These are phyloP conservation scores for Aspergillus ellipticus DNA, from an alignment of 495 filamentous ascomycete genomes.

Conservation along the genomic window DNA sequence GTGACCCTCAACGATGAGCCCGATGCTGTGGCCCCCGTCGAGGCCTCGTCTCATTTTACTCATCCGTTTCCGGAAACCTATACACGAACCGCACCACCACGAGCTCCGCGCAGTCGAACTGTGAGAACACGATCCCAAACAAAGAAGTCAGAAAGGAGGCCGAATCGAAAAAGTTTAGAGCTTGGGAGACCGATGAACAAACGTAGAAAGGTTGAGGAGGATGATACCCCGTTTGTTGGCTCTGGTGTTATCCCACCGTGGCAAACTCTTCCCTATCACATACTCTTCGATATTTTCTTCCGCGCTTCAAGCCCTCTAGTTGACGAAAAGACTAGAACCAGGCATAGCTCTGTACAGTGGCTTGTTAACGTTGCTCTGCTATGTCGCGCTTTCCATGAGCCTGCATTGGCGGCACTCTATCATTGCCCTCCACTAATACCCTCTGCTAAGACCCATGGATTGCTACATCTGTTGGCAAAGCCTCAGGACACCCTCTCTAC, in stretches of 20 bases:
- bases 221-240: conserved; percentile 16
- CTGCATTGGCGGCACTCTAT: conserved; percentile 72
- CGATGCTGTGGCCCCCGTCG: conserved; percentile 4
- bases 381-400: conserved; percentile 66
- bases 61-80: conserved; percentile 11
- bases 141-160: conserved; percentile 17
- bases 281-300: conserved; percentile 66
- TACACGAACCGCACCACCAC: conserved; percentile 16
- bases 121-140: conserved; percentile 17
- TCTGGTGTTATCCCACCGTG: conserved; percentile 59
- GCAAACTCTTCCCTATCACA: conserved; percentile 66
- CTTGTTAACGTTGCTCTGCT: conserved; percentile 56
- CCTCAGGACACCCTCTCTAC: conserved; percentile 37
- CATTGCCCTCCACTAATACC: conserved; percentile 59
- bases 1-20: conserved; percentile 7
- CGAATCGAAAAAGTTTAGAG: conserved; percentile 17
- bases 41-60: conserved; percentile 4
- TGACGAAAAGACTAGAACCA: conserved; percentile 36
- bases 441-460: conserved; percentile 46
- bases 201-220: conserved; percentile 23
- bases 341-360: conserved; percentile 50
- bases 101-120: conserved; percentile 15
- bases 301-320: conserved; percentile 60
- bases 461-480: conserved; percentile 43
- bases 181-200: conserved; percentile 27